Evolutionary conservation across 352 stramenopile genomes (phyloP), one percentile per base, ranked within the genome.

Genomic region (Globisporangium yorkense): DNA sequence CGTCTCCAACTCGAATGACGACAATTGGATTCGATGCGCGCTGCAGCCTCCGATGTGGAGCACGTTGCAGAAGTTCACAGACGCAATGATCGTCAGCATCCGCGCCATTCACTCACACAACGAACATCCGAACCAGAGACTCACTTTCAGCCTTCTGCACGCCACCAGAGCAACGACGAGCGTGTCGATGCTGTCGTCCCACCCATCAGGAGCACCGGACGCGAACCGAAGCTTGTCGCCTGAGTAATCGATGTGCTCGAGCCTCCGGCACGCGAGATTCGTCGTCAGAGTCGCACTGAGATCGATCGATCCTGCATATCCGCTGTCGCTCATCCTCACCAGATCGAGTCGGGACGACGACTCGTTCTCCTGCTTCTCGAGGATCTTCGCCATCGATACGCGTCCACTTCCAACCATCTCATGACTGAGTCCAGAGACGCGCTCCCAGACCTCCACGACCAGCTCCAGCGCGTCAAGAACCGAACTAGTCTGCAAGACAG

Each of bases 361-460:
- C 24, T 24, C 49, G 18, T 0, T 33, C 24, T 29, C 10, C 2
- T 39, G 37, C 5, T n/a, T 33, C 13, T 43, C 43, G 24, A 41
- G n/a, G 35, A 47, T 45, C 50, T 40, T 43, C 49, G n/a, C 4
- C 29, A 63, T 18, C 39, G 57, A 3, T 10, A 63, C 16, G 5
- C 31, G 39, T 20, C 49, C 33, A 12, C 29, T 48, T 18, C 49
- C 49, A n/a, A 63, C 5, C 39, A 53, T 24, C 16, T 51, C 57
- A 15, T 52, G 49, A 6, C 31, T 51, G 0, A 29, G 9, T 10
- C 27, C 31, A 18, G 31, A n/a, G 12, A 37, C 37, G 15, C 18
- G 37, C 31, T 57, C 41, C 39, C 49, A 63, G 21, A 63, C 27
- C 21, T 63, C 57, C 9, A 57, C 16, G 27, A 63, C 39, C 21